These are phyloP conservation scores for Apiospora aurea DNA, from an alignment of 2,329 filamentous ascomycete genomes.

Conservation along the genomic window DNA sequence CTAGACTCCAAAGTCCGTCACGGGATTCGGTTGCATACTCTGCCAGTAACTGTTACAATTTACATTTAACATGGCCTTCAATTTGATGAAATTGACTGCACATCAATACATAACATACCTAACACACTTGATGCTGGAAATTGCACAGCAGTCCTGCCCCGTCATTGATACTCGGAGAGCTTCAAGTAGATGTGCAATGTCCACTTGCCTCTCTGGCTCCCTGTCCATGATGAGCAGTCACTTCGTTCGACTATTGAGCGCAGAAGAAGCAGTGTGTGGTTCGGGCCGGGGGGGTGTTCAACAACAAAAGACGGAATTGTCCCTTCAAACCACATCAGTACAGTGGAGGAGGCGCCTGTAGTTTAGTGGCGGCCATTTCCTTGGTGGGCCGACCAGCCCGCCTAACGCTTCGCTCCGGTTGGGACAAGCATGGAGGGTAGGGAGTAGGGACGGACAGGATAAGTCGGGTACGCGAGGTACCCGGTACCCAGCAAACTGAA, in stretches of 20 bases:
- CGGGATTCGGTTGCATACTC: neutral
- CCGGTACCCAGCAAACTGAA: constrained; percentile 3
- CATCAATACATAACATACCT: neutral
- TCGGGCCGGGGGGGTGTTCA: constrained; percentile 12
- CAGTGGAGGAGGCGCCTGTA: constrained; percentile 9
- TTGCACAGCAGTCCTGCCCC: constrained; percentile 2
- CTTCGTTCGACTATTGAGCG: neutral
- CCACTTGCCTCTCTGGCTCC: neutral
- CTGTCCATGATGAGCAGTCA: constrained; percentile 10
- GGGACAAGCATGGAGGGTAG: constrained; percentile 6
- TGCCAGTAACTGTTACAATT: neutral
- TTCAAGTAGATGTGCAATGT: constrained; percentile 7
- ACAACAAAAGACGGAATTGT: constrained; percentile 16
- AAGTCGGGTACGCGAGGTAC: constrained; percentile 14
- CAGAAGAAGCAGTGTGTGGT: constrained; percentile 7
- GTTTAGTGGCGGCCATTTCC: constrained; percentile 24
- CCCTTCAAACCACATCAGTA: neutral
- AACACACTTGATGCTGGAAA: neutral
- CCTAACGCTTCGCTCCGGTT: constrained; percentile 19
- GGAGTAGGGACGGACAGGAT: neutral
- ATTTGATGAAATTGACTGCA: neutral
- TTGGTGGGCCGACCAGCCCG: constrained; percentile 20
- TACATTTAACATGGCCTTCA: too few relatives aligned
- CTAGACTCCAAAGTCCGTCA: neutral
- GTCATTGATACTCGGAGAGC: constrained; percentile 9